A percentile compares a stretch with the other conserved stretches of the same genome.
Evolutionary conservation across 768 basidiomycete genomes (phyloP).

Genomic region (Rhizopogon sp.): DNA sequence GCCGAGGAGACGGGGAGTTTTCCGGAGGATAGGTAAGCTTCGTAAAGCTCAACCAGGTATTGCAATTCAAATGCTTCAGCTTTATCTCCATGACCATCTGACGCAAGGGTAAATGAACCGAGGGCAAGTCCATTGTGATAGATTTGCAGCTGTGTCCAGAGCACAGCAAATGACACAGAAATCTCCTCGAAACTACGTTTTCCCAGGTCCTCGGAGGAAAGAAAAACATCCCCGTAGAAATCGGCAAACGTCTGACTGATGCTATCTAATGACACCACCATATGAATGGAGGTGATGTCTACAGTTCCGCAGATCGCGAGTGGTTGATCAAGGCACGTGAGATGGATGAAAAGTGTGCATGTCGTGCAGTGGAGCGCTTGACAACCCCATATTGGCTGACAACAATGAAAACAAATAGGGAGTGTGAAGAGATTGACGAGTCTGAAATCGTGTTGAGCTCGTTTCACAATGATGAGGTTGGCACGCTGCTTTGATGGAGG

Average conservation of each 20-base stretch:
- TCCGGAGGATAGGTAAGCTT: constrained; percentile 42
- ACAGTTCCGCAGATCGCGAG: constrained; percentile 36
- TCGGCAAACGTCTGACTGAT: constrained; percentile 55
- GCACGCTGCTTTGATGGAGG: constrained; percentile 27
- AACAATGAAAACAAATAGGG: constrained; percentile 65
- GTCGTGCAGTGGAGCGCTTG: constrained; percentile 62
- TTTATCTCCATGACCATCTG: constrained; percentile 25
- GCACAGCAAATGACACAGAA: constrained; percentile 49
- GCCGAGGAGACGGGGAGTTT: constrained; percentile 38
- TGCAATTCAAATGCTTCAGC: constrained; percentile 62
- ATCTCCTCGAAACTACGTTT: constrained; percentile 64
- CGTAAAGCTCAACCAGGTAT: constrained; percentile 42
- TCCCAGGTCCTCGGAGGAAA: constrained; percentile 41
- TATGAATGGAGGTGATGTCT: constrained; percentile 36
- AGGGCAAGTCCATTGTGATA: constrained; percentile 60
- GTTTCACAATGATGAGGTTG: constrained; percentile 12
- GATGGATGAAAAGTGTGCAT: constrained; percentile 61
- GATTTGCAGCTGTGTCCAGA: constrained; percentile 67
- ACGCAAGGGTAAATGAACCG: constrained; percentile 56
- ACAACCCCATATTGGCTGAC: constrained; percentile 69
- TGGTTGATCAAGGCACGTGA: constrained; percentile 34
- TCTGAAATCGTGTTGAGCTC: constrained; percentile 47
- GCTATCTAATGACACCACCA: constrained; percentile 47
- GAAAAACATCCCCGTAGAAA: constrained; percentile 41
- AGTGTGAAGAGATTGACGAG: constrained; percentile 67